Base-by-base conservation (phyloP, 306 rosid species). In the Benincasa hispida region DNA sequence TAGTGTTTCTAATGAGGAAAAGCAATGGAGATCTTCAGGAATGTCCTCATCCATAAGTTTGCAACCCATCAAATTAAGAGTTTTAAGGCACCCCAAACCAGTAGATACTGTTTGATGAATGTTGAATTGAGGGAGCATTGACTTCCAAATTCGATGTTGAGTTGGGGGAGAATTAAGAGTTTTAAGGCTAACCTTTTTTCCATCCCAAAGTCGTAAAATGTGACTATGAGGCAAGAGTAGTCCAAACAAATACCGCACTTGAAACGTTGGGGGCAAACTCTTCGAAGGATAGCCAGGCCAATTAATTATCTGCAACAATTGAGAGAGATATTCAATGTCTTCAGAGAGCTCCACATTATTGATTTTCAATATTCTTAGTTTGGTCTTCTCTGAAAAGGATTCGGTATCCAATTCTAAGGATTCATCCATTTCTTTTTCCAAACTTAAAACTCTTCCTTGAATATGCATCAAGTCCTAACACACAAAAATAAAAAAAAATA, bases 1-100 rank as follows among this genome's bases (percentile, higher is more conserved):
- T 8, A 75, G 13, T 13, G 4, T 10, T 25, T 75, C 12, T 19
- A 75, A 34, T 56, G 67, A 75, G 8, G 66, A 22, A 51, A 80
- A 27, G 68, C 9, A 2, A 25, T 74, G 50, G 42, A 80, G 48
- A 41, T 75, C 79, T 9, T 70, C 21, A 5, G 72, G 81, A 6
- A 78, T 55, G 0, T 19, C 79, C 45, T 69, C 78, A 48, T 81
- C 78, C 41, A 32, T 30, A 28, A 82, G 76, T 14, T 56, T 78
- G 37, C 85, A 74, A 0, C 10, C 11, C 47, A 63, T 77, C 6
- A 78, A 35, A 60, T 74, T 30, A 3, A 82, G 74, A 5, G 22
- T 0, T 45, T 10, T 24, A 8, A 78, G 68, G 24, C 79, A 73
- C 30, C n/a, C 17, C 19, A 72, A 72, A 61, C 78, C 60, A 5